Evolutionary conservation across 1,284 basidiomycete species (phyloP).

Genomic region (Heterobasidion annosum): DNA sequence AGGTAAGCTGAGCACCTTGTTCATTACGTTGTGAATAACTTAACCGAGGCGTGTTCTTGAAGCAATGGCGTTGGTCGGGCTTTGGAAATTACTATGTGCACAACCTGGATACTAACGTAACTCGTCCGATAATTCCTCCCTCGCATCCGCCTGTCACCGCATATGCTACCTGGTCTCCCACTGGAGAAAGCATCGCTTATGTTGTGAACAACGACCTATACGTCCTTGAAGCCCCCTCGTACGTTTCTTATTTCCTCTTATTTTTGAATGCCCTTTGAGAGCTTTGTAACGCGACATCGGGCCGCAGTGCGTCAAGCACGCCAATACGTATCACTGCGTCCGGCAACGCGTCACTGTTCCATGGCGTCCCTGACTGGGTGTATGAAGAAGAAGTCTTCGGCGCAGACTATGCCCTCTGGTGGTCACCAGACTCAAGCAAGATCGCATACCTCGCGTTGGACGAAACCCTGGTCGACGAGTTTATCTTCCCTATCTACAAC

Average conservation of each 20-base stretch:
- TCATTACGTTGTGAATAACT: not conserved
- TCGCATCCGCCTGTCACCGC: constrained; percentile 61
- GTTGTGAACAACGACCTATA: constrained; percentile 82
- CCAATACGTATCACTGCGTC: constrained; percentile 77
- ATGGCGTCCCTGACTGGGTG: constrained; percentile 95
- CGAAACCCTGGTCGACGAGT: constrained; percentile 83
- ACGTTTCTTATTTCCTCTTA: constrained; percentile 15
- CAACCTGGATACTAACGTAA: constrained; percentile 47
- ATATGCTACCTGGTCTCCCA: constrained; percentile 82
- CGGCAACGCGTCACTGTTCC: constrained; percentile 81
- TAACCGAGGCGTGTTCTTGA: not conserved
- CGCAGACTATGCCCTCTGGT: constrained; percentile 78
- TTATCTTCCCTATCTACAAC: constrained; percentile 87
- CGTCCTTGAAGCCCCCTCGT: constrained; percentile 58
- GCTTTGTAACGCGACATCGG: not conserved
- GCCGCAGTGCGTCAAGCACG: constrained; percentile 25
- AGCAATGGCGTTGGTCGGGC: constrained; percentile 88
- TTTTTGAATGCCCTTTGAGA: not conserved
- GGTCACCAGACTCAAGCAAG: constrained; percentile 77
- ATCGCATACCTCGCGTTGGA: constrained; percentile 85
- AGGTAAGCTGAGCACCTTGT: constrained; percentile 33
- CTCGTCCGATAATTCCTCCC: constrained; percentile 62
- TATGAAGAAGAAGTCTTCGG: constrained; percentile 92
- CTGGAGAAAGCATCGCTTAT: constrained; percentile 74
- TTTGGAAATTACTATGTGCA: constrained; percentile 88